Base-by-base conservation (phyloP, 1,139 yeast genomes). In the Yamadazyma oceani region DNA sequence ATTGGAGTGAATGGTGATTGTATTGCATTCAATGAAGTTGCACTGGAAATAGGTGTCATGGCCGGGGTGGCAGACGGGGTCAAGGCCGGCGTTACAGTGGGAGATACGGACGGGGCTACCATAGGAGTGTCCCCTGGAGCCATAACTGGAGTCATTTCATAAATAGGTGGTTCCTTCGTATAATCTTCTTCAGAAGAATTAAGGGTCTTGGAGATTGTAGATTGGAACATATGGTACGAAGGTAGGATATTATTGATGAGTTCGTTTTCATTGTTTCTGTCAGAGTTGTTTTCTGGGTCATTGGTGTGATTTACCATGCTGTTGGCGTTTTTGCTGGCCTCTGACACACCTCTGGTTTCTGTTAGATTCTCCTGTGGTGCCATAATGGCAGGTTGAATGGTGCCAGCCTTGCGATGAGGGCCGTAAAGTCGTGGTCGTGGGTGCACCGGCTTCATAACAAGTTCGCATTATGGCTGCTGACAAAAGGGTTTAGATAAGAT, bases 211-310 rank as follows among this genome's bases (percentile, higher is more conserved):
- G 71, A 64, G 9, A 71, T 59, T 10, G 77, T 71, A 27, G 70
- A 55, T 48, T 68, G 70, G 52, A 63, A 69, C 75, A 71, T 70
- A 33, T 69, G 70, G 47, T 71, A 71, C 11, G 74, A 68, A 2
- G 77, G 77, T 10, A 71, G 58, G 26, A 71, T 71, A 41, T 68
- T 67, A 44, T 60, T 67, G 32, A 71, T 44, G 27, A 66, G 56
- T 26, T 61, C 63, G 37, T 63, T 67, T 14, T 56, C 67, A 21
- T 22, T n/a, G 11, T 16, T 26, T 24, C 5, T 6, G 12, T 24
- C n/a, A 11, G 10, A 5, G 10, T 24, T 11, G 7, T n/a, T 14
- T 24, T 24, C 5, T 8, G 16, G n/a, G 5, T 6, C 7, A 7
- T 26, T 26, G 10, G 14, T 14, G n/a, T n/a, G 28, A 26, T 19